Percentiles rank a stretch among this genome's conserved stretches.
phyloP scores from a whole-genome alignment of 1,284 basidiomycete species.

The Ceratobasidium sp. region DNA sequence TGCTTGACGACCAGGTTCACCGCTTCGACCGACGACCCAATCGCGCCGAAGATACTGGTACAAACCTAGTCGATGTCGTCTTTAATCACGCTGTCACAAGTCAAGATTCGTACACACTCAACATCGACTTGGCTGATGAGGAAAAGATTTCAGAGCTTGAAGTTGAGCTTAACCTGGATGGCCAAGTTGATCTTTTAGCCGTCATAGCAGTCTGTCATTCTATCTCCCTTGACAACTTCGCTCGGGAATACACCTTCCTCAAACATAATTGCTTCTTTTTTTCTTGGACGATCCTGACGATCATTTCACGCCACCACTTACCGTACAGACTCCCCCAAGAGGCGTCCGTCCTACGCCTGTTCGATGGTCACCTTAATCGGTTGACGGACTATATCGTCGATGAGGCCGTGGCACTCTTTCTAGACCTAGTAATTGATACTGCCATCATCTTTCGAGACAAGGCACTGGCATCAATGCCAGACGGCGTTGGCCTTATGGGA shows the following conservation, averaged over 20 bases:
- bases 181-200: neutral
- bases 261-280: constrained; percentile 22
- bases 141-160: neutral
- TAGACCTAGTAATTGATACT: neutral
- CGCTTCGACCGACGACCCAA: neutral
- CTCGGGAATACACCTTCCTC: neutral
- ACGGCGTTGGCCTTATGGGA: neutral
- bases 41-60: neutral
- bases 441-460: neutral
- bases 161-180: neutral
- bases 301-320: neutral
- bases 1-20: neutral
- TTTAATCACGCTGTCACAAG: neutral
- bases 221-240: neutral
- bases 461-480: neutral
- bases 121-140: neutral
- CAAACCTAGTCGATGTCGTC: neutral
- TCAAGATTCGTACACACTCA: neutral
- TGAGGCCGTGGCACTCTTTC: neutral
- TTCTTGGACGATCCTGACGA: constrained; percentile 18
- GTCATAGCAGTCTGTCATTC: neutral
- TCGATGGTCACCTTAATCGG: too few species aligned
- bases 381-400: too few species aligned
- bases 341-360: neutral
- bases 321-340: neutral